These are phyloP conservation scores for Biscogniauxia sp. DNA, from an alignment of 2,329 filamentous ascomycete species.

Conservation along the genomic window DNA sequence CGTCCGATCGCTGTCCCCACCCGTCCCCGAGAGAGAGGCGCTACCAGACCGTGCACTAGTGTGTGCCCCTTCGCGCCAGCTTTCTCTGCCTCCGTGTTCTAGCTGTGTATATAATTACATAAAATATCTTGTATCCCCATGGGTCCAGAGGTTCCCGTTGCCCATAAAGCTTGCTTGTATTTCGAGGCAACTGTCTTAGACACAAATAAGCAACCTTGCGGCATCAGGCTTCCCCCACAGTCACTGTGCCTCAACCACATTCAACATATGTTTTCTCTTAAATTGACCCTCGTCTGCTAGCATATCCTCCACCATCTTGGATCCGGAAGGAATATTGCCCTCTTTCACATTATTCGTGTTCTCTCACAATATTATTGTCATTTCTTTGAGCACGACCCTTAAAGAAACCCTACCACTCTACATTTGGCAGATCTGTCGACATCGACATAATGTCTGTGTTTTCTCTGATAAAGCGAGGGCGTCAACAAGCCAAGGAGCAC, in stretches of 20 bases:
- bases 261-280: too few species aligned
- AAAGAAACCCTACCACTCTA: neutral
- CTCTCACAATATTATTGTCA: neutral
- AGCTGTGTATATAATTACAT: conserved; percentile 5
- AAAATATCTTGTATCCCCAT: neutral
- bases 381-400: conserved; percentile 1
- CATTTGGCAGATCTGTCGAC: neutral
- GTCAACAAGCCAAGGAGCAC: conserved; percentile 55
- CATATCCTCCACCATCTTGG: too few species aligned
- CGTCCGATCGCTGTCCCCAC: neutral
- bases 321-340: too few species aligned
- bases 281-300: neutral
- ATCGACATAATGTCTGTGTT: conserved; percentile 53
- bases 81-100: conserved; percentile 8
- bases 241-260: neutral
- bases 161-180: neutral
- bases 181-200: neutral
- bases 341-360: neutral
- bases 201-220: neutral
- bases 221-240: neutral
- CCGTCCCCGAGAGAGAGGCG: neutral
- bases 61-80: neutral
- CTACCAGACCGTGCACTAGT: neutral
- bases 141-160: neutral
- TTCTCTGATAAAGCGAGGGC: conserved; percentile 49